Conservation (phyloP, 495 filamentous ascomycete genomes). For the Pseudoneurospora amorphoporcata region DNA sequence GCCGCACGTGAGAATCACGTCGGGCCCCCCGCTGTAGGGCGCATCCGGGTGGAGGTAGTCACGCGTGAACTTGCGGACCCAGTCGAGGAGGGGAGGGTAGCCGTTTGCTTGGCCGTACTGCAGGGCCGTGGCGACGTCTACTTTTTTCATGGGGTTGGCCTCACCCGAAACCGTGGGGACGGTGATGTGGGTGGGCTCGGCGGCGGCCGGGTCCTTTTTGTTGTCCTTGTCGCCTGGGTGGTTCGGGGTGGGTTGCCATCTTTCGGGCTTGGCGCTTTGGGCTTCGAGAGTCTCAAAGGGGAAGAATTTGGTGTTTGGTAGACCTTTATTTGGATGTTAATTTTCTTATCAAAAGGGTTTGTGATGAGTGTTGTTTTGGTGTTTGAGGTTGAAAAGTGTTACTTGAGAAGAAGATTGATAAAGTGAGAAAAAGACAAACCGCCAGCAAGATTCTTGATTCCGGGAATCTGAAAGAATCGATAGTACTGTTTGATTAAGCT, state of each 20-base stretch:
- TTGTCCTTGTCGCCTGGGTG: conserved; percentile 28
- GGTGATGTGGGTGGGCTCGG: conserved; percentile 41
- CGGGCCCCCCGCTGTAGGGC: conserved; percentile 66
- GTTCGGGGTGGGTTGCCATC: conserved; percentile 60
- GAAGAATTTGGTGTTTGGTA: conserved; percentile 73
- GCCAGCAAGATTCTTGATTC: conserved; percentile 79
- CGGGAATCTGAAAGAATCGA: conserved; percentile 72
- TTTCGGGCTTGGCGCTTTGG: conserved; percentile 57
- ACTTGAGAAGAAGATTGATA: background rate
- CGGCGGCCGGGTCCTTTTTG: conserved; percentile 9
- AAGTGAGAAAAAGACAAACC: conserved; percentile 41
- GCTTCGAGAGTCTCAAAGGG: conserved; percentile 87
- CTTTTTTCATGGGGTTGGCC: conserved; percentile 47
- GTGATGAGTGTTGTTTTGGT: background rate
- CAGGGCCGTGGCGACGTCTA: conserved; percentile 71
- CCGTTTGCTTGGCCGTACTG: conserved; percentile 79
- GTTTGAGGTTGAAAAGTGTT: background rate
- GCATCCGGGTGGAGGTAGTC: conserved; percentile 69
- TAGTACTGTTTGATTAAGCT: conserved; percentile 71
- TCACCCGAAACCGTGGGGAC: conserved; percentile 57
- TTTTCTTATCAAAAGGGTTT: background rate
- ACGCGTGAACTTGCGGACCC: conserved; percentile 65
- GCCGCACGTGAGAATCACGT: conserved; percentile 67
- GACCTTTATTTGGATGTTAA: conserved; percentile 41
- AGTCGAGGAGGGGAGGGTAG: conserved; percentile 62